Evolutionary conservation across 2,329 filamentous ascomycete genomes (phyloP).

Genomic region (Apiospora marii): DNA sequence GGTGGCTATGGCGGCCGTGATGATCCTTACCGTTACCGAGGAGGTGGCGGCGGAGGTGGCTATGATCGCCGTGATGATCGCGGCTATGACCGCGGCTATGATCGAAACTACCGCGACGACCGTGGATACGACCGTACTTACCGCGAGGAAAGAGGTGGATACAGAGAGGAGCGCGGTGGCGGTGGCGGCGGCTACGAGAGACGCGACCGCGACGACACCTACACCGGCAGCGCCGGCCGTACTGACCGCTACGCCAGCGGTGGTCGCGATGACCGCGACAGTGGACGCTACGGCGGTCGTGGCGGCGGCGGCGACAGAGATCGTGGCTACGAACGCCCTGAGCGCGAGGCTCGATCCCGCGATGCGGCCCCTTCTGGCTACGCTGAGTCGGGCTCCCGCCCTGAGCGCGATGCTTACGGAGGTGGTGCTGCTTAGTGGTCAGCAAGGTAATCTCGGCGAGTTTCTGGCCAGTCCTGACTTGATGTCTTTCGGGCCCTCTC

Average conservation of each 20-base stretch:
- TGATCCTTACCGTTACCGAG: slow-evolving; percentile 62
- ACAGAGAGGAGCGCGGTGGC: slow-evolving; percentile 45
- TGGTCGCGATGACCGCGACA: slow-evolving; percentile 25
- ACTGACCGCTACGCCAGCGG: slow-evolving; percentile 40
- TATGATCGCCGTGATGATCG: slow-evolving; percentile 59
- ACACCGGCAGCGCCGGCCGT: slow-evolving; percentile 45
- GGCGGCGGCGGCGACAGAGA: slow-evolving; percentile 58
- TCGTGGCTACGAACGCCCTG: slow-evolving; percentile 58
- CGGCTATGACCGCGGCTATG: slow-evolving; percentile 44
- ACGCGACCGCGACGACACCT: slow-evolving; percentile 52
- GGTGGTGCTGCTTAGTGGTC: slow-evolving; percentile 46
- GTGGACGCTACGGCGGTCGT: slow-evolving; percentile 34
- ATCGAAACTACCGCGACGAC: slow-evolving; percentile 52
- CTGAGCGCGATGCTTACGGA: slow-evolving; percentile 51
- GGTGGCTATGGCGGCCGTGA: slow-evolving; percentile 59
- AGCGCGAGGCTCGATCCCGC: slow-evolving; percentile 49
- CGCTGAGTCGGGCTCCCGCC: slow-evolving; percentile 51
- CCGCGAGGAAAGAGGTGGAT: slow-evolving; percentile 48
- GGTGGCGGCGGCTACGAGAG: slow-evolving; percentile 55
- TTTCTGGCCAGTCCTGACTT: neutral
- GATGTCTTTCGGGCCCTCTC: neutral
- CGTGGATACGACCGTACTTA: slow-evolving; percentile 49
- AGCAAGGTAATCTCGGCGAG: neutral
- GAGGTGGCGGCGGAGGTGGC: slow-evolving; percentile 48
- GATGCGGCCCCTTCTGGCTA: slow-evolving; percentile 51